Base-by-base conservation (phyloP, 2,329 filamentous ascomycete genomes). In the Monilinia fructigena region DNA sequence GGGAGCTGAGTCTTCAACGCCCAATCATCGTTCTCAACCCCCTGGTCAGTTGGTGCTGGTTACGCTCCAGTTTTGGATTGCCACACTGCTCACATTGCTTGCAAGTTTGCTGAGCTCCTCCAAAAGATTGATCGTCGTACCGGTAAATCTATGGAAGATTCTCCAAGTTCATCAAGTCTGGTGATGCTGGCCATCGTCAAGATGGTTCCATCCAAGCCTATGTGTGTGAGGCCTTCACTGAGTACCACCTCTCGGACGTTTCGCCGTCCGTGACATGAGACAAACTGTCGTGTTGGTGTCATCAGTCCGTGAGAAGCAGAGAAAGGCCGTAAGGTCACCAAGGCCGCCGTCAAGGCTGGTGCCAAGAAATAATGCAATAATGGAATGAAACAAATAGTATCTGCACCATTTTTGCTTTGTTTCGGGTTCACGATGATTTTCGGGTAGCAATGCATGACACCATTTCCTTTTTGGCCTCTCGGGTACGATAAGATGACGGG, bases 111-210 rank as follows among this genome's bases (percentile, higher is more conserved):
- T 78, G 95, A 98, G 91, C 89, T 99, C 79, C 86, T 94, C 75
- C 92, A 98, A 92, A 99, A 99, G 94, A 99, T 99, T 79, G 95
- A 99, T 83, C 93, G 95, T 85, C 95, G 95, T 92, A 97, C 95
- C 81, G 95, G 95, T 82, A 99, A 99, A 90, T 91, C 93, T 75
- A 88, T 92, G 79, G 95, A 99, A 85, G 80, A 85, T 81, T 81
- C 79, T 79, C 95, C 95, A 85, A 99, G 91, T 98, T 97, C 90
- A 93, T 99, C 92, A 99, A 99, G 93, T 97, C 94, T 79, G 95
- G 95, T 90, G 95, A 99, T 83, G 94, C 95, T 76, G 94, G 94
- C 94, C 83, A 99, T 99, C 85, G 95, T 99, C 86, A 98, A 97
- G 93, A 98, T 99, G 95, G 81, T 97, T 87, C 95, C 95, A 81